Conservation (phyloP, 75 land plant genomes). For the Sequoiadendron giganteum region DNA sequence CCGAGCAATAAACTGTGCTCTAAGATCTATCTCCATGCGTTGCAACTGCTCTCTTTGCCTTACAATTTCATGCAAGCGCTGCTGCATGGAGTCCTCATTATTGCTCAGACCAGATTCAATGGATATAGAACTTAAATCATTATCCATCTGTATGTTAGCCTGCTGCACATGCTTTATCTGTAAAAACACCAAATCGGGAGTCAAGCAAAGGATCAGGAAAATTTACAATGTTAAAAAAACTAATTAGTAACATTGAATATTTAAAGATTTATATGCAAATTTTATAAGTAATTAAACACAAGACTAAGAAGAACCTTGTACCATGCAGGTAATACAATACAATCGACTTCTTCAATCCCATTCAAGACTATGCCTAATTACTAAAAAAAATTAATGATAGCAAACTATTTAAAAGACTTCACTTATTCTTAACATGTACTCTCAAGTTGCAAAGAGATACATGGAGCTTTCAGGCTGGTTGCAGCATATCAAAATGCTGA, state of each 20-base stretch:
- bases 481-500: background rate
- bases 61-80: conserved; percentile 55
- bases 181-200: background rate
- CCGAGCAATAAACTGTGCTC: conserved; percentile 66
- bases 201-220: background rate
- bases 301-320: background rate
- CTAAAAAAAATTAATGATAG: background rate
- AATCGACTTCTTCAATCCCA: background rate
- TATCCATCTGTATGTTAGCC: conserved; percentile 42
- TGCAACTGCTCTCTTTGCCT: conserved; percentile 84
- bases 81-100: conserved; percentile 55
- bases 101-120: conserved; percentile 39
- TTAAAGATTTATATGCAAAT: background rate
- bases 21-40: conserved; percentile 78
- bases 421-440: background rate
- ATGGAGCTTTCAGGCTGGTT: background rate
- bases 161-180: conserved; percentile 42
- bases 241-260: background rate
- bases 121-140: conserved; percentile 54
- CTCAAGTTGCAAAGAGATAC: background rate
- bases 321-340: background rate
- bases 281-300: background rate
- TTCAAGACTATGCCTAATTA: background rate
- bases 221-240: background rate
- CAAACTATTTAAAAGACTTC: background rate